These are phyloP conservation scores for Schoenoplectus tabernaemontani DNA, from an alignment of 202 grass and related monocot species.

Conservation along the genomic window DNA sequence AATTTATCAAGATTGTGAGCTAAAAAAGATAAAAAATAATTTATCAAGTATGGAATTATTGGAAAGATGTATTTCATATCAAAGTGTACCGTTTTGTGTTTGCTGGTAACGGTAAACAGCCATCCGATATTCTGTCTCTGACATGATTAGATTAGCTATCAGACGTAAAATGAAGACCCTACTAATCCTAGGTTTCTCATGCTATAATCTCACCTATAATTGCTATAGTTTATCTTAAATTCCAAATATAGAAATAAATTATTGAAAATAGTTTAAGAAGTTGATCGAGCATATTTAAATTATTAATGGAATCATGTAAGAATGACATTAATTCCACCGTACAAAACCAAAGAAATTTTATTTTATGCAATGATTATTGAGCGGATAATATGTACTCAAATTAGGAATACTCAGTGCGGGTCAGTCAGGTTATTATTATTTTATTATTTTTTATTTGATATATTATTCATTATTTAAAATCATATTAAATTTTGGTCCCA, in stretches of 20 bases:
- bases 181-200: constrained; percentile 8
- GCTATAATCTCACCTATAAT: not conserved
- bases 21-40: not conserved
- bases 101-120: not conserved
- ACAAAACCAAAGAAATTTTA: not conserved
- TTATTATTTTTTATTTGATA: too few relatives aligned
- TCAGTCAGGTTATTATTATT: too few relatives aligned
- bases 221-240: not conserved
- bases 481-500: too few relatives aligned
- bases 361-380: constrained; percentile 17
- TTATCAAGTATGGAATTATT: not conserved
- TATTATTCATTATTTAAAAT: too few relatives aligned
- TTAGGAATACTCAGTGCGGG: too few relatives aligned
- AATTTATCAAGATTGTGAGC: not conserved
- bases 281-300: constrained; percentile 5
- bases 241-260: not conserved
- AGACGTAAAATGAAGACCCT: not conserved
- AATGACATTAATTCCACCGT: constrained; percentile 20
- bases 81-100: not conserved
- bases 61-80: not conserved
- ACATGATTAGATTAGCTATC: not conserved
- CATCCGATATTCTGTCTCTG: not conserved
- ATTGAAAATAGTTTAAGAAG: not conserved
- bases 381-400: not conserved
- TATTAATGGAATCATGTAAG: not conserved